These are phyloP conservation scores for Dalbergia oliveri DNA, from an alignment of 306 rosid species.

Conservation along the genomic window DNA sequence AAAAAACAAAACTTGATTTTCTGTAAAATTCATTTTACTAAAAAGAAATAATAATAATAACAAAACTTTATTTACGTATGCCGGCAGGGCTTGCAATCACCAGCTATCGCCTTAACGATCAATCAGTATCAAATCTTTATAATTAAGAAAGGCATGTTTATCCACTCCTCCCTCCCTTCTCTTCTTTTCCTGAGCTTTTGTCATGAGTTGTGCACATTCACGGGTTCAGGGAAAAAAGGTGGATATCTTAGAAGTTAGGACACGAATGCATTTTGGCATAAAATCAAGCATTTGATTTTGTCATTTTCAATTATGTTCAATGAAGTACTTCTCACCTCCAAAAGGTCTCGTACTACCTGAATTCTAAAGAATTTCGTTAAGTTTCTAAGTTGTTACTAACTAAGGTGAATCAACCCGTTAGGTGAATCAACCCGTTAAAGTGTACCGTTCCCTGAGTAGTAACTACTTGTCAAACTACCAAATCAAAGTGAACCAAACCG, in stretches of 20 bases:
- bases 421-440: no score
- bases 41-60: not conserved
- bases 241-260: no score
- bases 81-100: not conserved
- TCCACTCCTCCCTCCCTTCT: not conserved
- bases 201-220: not conserved
- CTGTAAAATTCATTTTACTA: not conserved
- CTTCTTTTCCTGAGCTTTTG: not conserved
- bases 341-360: no score
- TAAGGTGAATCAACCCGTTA: no score
- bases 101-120: not conserved
- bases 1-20: not conserved
- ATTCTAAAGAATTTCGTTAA: no score
- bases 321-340: no score
- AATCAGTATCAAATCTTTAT: not conserved
- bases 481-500: not conserved
- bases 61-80: not conserved
- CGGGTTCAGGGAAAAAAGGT: not conserved
- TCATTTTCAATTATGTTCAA: no score
- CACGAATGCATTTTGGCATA: no score
- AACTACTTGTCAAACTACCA: not conserved
- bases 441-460: no score
- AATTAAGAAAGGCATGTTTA: not conserved
- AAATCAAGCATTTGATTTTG: no score
- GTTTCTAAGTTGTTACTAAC: no score